Percentiles rank a stretch among this genome's conserved stretches.
Conservation (phyloP, 2,329 filamentous ascomycete species). For the Paecilomyces sp. region DNA sequence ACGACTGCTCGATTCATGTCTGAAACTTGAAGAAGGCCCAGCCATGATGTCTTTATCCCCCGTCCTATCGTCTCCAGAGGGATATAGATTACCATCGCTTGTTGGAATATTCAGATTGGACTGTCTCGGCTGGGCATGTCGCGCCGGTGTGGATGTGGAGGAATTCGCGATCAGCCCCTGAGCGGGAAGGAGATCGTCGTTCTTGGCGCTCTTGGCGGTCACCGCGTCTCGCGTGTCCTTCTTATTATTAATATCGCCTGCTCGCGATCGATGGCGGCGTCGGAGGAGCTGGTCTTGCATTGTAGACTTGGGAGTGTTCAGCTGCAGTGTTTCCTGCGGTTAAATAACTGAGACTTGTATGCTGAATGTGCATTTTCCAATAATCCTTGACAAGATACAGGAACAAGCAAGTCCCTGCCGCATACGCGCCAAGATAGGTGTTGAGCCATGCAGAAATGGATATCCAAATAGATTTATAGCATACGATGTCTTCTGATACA, state of each 20-base stretch:
- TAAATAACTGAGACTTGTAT: no score
- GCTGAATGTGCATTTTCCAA: no score
- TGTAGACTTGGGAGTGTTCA: neutral
- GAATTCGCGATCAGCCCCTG: neutral
- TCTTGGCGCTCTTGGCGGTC: neutral
- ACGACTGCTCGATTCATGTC: neutral
- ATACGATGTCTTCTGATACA: neutral
- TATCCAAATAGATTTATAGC: neutral
- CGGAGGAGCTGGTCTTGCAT: neutral
- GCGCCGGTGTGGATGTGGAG: no score
- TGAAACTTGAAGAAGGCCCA: neutral
- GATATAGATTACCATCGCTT: neutral
- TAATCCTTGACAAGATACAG: neutral
- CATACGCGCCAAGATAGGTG: neutral
- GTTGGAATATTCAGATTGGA: neutral
- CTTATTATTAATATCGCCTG: neutral
- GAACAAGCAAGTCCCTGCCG: neutral
- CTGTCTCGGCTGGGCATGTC: no score
- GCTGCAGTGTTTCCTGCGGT: neutral
- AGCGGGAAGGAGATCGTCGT: neutral
- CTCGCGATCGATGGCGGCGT: neutral
- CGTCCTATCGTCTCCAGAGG: neutral
- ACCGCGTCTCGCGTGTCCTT: neutral
- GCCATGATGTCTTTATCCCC: neutral
- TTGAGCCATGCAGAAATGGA: neutral